Evolutionary conservation across 2,329 filamentous ascomycete genomes (phyloP), one percentile per base, ranked within the genome.

Genomic region (Claviceps citrina): DNA sequence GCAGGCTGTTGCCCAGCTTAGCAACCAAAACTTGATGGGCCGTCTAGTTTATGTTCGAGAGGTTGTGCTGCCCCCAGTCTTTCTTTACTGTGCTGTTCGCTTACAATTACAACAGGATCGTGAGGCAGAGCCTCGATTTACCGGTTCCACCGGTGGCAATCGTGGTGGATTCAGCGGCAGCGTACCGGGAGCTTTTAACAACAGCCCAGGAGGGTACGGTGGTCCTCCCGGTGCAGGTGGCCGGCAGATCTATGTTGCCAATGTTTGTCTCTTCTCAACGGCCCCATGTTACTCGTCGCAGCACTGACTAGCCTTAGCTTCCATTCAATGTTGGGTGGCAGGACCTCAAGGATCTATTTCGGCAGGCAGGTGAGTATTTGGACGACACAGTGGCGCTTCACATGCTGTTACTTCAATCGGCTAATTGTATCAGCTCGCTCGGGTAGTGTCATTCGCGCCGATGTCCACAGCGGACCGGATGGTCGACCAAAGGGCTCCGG

Each of bases 21-120:
- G 87, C 76, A 98, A 98, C 70, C 89, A 95, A 66, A 95, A 93
- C 62, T 72, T 98, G 46, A 96, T 96, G 89, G 91, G 91, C 44
- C 81, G 91, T 63, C 81, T 98, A 54, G 86, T 98, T 61, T 98
- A 98, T 63, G 91, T 98, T 62, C 83, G 91, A 66, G 91, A 98
- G 75, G 87, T 93, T 73, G 54, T 68, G 57, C 6, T 39, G 46
- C n/a, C 18, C 10, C 3, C 9, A 27, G 18, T 9, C 20, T 15
- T 9, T 24, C 15, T 7, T 19, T 32, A n/a, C 19, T 20, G 26
- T 28, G 15, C n/a, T 37, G 16, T 15, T 39, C 18, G 22, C 34
- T 44, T 12, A 44, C 5, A 12, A 27, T 26, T 43, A 40, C 35
- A 45, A 36, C 47, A 95, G 87, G 91, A 98, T 62, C 91, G 91